Conservation (phyloP, 1,139 yeast species). For the Candida tetrigidarum region DNA sequence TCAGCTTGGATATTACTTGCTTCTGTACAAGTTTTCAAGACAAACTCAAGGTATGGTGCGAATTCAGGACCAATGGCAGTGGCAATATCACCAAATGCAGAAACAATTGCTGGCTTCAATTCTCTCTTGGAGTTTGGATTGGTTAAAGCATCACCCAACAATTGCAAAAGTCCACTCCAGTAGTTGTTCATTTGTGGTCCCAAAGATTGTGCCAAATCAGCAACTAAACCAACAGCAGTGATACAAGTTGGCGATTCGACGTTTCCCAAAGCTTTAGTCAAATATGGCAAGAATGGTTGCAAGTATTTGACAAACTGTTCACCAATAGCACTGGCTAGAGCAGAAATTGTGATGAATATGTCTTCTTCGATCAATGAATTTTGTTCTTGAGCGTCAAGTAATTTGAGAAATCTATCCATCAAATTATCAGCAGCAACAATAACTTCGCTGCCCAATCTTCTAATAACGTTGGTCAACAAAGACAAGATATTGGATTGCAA, state of each 20-base stretch:
- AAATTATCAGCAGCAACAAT: conserved; percentile 74
- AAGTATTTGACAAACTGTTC: conserved; percentile 73
- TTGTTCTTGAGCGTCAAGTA: conserved; percentile 61
- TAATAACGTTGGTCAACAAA: conserved; percentile 83
- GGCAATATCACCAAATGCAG: conserved; percentile 98
- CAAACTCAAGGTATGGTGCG: conserved; percentile 75
- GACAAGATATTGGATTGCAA: conserved; percentile 85
- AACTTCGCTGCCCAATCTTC: conserved; percentile 77
- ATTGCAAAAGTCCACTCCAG: conserved; percentile 79
- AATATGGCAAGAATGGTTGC: conserved; percentile 80
- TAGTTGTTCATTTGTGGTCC: conserved; percentile 75
- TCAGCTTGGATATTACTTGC: conserved; percentile 58
- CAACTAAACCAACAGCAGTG: conserved; percentile 93
- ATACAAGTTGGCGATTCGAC: conserved; percentile 82
- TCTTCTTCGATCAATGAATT: conserved; percentile 93
- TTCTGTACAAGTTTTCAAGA: conserved; percentile 68
- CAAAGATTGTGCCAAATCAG: conserved; percentile 94
- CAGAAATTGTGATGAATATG: conserved; percentile 87
- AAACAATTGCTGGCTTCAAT: conserved; percentile 82
- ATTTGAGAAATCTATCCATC: conserved; percentile 80
- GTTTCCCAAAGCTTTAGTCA: conserved; percentile 77
- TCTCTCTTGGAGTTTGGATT: conserved; percentile 73
- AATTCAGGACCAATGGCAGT: conserved; percentile 81
- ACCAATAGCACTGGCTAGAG: conserved; percentile 82
- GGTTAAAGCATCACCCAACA: conserved; percentile 73